Evolutionary conservation across 2,329 filamentous ascomycete genomes (phyloP), one percentile per base, ranked within the genome.

Genomic region (Ophiostoma ips): DNA sequence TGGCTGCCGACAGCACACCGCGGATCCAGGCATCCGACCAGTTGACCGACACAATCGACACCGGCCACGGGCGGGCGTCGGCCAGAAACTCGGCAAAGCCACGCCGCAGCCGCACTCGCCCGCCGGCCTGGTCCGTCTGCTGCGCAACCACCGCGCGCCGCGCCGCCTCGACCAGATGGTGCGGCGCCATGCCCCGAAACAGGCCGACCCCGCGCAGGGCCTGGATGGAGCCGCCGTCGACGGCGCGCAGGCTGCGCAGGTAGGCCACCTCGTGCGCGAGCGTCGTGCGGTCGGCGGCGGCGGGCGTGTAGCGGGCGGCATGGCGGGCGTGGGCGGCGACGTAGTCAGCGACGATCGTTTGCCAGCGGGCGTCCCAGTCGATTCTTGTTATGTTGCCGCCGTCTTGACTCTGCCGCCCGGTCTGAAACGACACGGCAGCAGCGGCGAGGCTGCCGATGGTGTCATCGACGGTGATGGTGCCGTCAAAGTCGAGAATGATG

Each of bases 401-500:
- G 18, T 30, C 34, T 3, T 53, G 53, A 6, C 52, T 51, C 18
- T 43, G 35, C 12, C 34, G 47, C 31, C 36, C 24, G 10, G 58
- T 55, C 50, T 66, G 62, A 50, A 62, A 61, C 18, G 54, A 56
- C 40, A 75, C 66, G 49, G 69, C 71, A 21, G 66, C 66, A 16
- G 64, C 56, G 43, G 68, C 72, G 5, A 79, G 66, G 37, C 66
- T 61, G 50, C 62, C 60, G 37, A 78, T 72, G 37, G 75, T 77
- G 62, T 79, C 76, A 30, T 67, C 53, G 12, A 64, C 62, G 16
- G 76, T 78, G 55, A 79, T 76, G 15, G 76, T 79, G 53, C 73
- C 73, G 61, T 79, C 76, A 59, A 79, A 79, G 58, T 79, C 76
- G 18, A 79, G 66, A 34, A 79, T 60, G 37, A 79, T 63, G 54